Base-by-base conservation (phyloP, 768 basidiomycete genomes). In the Pholiota microspora region DNA sequence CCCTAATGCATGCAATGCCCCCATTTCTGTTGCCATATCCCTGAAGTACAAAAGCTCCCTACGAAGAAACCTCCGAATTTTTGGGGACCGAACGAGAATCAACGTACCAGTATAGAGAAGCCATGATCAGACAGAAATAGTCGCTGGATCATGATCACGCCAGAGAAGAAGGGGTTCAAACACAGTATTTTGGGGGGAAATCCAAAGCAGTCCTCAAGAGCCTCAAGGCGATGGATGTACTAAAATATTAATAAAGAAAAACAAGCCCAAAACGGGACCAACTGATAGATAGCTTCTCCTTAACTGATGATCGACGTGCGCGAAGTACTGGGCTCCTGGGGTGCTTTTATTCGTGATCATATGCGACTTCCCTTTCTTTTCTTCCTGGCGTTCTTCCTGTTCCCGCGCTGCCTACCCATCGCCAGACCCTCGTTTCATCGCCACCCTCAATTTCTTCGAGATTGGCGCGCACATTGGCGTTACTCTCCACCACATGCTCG, bases 381-480 rank as follows among this genome's bases (percentile, higher is more conserved):
- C 69, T 64, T 51, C 62, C 64, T 51, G 70, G 66, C 42, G 64
- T 66, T 56, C 64, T 65, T 54, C 71, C 69, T 53, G 71, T 64
- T 53, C 72, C 70, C 53, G 71, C 68, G 57, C 68, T 75, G 60
- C 93, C 93, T 27, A 92, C 83, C 94, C 94, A 96, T 54, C 88
- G 75, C 94, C 94, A 96, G 53, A 93, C 93, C 59, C 91, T 82
- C 71, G 86, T 78, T 72, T 93, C 92, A 69, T 95, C 92, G 9
- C 94, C 93, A 60, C 88, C 88, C 56, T 77, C 78, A 45, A 90
- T 81, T 69, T 96, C 94, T 69, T 90, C 89, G 49, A 92, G 73
- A 67, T 88, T 89, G 27, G 84, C 85, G 57, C 91, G 82, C 38
- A 97, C 90, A 69, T 97, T 97, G 27, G 91, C 82, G 73, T 97